Conservation (phyloP, 345 rosid genomes). For the Eucalyptus coolabah region DNA sequence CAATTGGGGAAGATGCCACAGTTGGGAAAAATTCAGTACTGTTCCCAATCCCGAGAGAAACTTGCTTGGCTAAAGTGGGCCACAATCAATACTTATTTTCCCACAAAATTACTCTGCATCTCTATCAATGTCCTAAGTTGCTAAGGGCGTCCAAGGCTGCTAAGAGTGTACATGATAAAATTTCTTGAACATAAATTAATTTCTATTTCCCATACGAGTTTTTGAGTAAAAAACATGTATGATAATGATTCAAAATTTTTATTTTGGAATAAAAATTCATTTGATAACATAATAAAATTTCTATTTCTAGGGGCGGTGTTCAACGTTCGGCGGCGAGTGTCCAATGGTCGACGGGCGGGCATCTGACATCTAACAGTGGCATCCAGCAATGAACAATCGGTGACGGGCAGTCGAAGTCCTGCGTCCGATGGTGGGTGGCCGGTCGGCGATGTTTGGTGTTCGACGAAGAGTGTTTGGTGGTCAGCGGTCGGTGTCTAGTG, state of each 20-base stretch:
- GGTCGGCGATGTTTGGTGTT: rapidly evolving
- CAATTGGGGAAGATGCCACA: background rate
- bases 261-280: no score
- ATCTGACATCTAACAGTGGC: rapidly evolving
- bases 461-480: no score
- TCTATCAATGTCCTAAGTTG: background rate
- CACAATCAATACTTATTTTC: background rate
- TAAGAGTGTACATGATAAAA: background rate
- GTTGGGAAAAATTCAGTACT: background rate
- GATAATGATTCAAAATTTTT: no score
- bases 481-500: rapidly evolving
- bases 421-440: rapidly evolving
- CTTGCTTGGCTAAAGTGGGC: background rate
- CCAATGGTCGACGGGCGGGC: rapidly evolving
- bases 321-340: rapidly evolving
- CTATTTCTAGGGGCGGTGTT: no score
- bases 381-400: rapidly evolving
- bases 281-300: no score
- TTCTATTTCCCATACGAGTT: rapidly evolving
- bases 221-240: no score
- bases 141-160: background rate
- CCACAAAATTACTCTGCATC: background rate
- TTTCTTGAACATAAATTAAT: rapidly evolving
- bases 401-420: rapidly evolving
- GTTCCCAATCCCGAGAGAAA: background rate